These are phyloP conservation scores for Chloropicon primus DNA, from an alignment of 139 green algal genomes.

Conservation along the genomic window DNA sequence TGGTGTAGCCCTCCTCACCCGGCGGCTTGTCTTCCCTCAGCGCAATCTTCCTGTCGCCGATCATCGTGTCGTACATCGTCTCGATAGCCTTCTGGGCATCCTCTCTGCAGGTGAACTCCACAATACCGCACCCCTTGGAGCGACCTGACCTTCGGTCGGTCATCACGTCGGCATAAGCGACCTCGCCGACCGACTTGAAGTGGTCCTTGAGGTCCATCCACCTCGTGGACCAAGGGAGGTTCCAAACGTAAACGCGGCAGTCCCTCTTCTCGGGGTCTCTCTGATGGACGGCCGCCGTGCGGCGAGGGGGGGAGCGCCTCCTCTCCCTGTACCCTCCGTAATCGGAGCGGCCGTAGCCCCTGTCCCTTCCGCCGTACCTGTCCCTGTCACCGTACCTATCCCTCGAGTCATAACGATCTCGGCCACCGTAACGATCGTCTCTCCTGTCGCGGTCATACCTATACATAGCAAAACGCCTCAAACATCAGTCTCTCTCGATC, in stretches of 20 bases:
- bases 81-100: conserved; percentile 54
- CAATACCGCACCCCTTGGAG: conserved; percentile 74
- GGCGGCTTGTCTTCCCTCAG: conserved; percentile 57
- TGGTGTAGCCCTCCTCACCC: background rate
- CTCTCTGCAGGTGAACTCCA: conserved; percentile 59
- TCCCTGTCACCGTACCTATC: background rate
- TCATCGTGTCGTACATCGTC: conserved; percentile 54
- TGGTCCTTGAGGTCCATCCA: conserved; percentile 62
- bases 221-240: conserved; percentile 58
- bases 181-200: conserved; percentile 43
- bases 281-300: background rate
- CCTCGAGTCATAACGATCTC: background rate
- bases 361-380: background rate
- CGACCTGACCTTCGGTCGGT: conserved; percentile 43
- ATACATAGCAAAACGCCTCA: too few relatives aligned
- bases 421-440: too few relatives aligned
- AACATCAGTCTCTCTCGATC: too few relatives aligned
- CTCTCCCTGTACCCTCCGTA: background rate
- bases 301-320: background rate
- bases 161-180: conserved; percentile 59
- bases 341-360: background rate
- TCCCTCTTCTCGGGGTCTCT: background rate
- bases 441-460: too few relatives aligned
- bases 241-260: conserved; percentile 44
- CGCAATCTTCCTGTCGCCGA: conserved; percentile 56